Evolutionary conservation across 768 basidiomycete genomes (phyloP).

Genomic region (Macrolepiota dolichaula): DNA sequence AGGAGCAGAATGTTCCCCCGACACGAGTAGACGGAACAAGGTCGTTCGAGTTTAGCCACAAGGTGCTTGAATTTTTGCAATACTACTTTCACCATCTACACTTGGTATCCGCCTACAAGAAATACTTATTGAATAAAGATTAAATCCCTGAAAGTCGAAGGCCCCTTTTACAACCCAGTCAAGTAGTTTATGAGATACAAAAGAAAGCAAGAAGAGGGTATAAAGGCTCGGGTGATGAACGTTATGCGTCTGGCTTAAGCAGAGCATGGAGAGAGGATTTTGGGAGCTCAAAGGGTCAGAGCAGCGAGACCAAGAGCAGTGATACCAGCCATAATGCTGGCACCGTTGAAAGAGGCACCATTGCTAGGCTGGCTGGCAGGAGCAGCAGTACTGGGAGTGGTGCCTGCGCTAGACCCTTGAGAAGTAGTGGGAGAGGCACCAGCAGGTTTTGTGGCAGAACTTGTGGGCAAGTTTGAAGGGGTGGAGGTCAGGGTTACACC

Average conservation of each 20-base stretch:
- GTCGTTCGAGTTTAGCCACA: not conserved
- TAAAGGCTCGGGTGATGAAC: not conserved
- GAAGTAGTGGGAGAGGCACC: conserved; percentile 12
- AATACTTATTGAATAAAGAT: not conserved
- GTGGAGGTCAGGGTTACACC: conserved; percentile 48
- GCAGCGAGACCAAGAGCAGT: conserved; percentile 42
- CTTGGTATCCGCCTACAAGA: not conserved
- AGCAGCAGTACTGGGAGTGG: conserved; percentile 9
- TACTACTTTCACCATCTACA: not conserved
- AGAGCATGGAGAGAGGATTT: not conserved
- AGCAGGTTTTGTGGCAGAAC: conserved; percentile 9
- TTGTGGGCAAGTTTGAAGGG: conserved; percentile 10
- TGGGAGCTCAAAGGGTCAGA: conserved; percentile 36
- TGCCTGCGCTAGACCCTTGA: conserved; percentile 6
- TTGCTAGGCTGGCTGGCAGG: conserved; percentile 10
- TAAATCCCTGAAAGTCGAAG: not conserved
- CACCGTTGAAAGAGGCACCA: conserved; percentile 18
- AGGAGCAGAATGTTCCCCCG: not conserved
- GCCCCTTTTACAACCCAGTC: not conserved
- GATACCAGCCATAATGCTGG: conserved; percentile 35
- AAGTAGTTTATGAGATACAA: not conserved
- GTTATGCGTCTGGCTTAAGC: not conserved
- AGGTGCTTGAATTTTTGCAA: not conserved
- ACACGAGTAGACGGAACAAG: not conserved
- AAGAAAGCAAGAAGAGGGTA: not conserved